Conservation (phyloP, 202 grass and related monocot species). For the Setaria italica region DNA sequence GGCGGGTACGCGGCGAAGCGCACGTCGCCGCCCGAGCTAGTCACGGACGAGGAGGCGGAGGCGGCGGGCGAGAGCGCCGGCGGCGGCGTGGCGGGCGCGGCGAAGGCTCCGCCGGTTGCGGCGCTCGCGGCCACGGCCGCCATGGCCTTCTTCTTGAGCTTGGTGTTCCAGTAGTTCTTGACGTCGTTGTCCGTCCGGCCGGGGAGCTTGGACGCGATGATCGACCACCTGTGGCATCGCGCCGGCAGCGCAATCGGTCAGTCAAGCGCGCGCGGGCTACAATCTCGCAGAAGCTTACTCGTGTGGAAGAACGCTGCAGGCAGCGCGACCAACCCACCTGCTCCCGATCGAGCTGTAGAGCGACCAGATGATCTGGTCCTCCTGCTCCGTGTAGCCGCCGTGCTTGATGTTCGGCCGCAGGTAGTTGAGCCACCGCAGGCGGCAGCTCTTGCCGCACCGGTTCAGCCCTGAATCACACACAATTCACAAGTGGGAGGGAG, state of each 20-base stretch:
- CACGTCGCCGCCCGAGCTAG: slow-evolving; percentile 44
- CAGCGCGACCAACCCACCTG: slow-evolving; percentile 40
- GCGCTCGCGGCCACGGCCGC: not conserved
- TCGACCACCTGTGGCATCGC: slow-evolving; percentile 52
- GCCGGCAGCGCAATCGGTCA: not conserved
- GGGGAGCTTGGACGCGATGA: slow-evolving; percentile 68
- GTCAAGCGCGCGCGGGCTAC: not conserved
- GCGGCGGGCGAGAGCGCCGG: slow-evolving; percentile 44
- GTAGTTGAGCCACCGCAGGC: slow-evolving; percentile 96
- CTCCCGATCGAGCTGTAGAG: slow-evolving; percentile 75
- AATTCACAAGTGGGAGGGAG: not conserved
- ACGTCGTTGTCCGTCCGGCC: slow-evolving; percentile 85
- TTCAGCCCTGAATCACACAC: slow-evolving; percentile 57
- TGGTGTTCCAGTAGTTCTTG: slow-evolving; percentile 96
- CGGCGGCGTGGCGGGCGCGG: slow-evolving; percentile 16
- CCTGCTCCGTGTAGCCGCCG: slow-evolving; percentile 73
- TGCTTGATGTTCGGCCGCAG: slow-evolving; percentile 84
- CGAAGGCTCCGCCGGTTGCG: not conserved
- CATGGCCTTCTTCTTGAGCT: slow-evolving; percentile 74
- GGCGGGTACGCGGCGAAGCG: slow-evolving; percentile 38
- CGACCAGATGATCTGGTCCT: slow-evolving; percentile 65
- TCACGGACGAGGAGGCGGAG: slow-evolving; percentile 47
- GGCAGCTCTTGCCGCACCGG: slow-evolving; percentile 96
- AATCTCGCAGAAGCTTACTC: too few species aligned
- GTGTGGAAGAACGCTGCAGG: not conserved